phyloP scores from a whole-genome alignment of 257 asterid genomes.

The Parsonsia alboflavescens region DNA sequence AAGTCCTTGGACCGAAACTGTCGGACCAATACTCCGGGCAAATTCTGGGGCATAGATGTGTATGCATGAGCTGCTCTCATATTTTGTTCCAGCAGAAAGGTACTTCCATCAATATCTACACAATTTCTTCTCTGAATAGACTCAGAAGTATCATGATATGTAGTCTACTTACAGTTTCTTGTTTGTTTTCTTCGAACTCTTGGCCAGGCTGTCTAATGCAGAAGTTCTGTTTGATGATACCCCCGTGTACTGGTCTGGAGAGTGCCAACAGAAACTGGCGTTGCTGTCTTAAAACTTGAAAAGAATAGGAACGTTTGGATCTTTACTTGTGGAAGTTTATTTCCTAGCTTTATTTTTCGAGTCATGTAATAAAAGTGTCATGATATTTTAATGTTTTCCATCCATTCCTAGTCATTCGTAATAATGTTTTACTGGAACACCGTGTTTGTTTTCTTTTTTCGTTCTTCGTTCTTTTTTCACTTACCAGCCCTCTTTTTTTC shows the following conservation, averaged over 20 bases:
- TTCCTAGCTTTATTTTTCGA: no score
- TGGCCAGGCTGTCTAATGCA: neutral
- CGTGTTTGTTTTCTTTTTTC: no score
- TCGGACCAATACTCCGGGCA: slow-evolving; percentile 57
- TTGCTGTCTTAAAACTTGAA: neutral
- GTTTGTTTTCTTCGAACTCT: neutral
- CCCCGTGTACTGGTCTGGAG: neutral
- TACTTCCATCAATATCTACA: neutral
- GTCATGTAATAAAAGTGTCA: no score
- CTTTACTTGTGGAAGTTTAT: no score
- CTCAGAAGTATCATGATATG: neutral
- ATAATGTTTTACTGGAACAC: no score
- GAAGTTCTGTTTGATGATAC: neutral
- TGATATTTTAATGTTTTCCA: no score
- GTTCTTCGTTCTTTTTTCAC: no score
- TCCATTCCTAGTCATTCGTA: no score
- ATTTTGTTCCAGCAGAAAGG: neutral
- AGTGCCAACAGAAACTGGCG: neutral
- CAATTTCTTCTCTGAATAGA: neutral
- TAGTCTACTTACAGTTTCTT: neutral
- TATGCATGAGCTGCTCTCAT: slow-evolving; percentile 29
- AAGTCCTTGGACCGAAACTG: slow-evolving; percentile 36
- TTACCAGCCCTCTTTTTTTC: no score
- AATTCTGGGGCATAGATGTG: slow-evolving; percentile 53
- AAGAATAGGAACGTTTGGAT: neutral